These are phyloP conservation scores for Blastomyces emzantsi DNA, from an alignment of 2,329 filamentous ascomycete genomes.

Conservation along the genomic window DNA sequence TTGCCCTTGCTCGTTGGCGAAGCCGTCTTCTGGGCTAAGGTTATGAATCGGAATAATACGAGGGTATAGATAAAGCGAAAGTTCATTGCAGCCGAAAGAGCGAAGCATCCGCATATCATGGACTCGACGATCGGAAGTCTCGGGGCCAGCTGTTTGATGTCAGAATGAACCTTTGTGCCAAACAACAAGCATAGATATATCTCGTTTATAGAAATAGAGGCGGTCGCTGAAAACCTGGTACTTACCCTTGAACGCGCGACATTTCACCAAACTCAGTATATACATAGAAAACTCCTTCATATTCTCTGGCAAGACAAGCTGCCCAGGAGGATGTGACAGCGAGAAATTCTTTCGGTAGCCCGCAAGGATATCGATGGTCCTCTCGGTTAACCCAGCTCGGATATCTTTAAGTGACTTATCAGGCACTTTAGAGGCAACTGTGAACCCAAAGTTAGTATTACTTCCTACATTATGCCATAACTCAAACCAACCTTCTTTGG, in stretches of 20 bases:
- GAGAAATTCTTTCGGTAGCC: constrained; percentile 90
- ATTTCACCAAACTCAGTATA: constrained; percentile 81
- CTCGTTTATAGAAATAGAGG: neutral
- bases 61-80: constrained; percentile 89
- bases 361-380: constrained; percentile 84
- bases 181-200: neutral
- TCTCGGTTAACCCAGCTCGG: constrained; percentile 72
- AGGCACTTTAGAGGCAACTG: constrained; percentile 71
- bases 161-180: constrained; percentile 3
- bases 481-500: constrained; percentile 59
- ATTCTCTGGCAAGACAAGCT: constrained; percentile 90
- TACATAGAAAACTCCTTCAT: constrained; percentile 98
- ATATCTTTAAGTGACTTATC: constrained; percentile 75
- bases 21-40: constrained; percentile 77
- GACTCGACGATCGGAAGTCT: constrained; percentile 81
- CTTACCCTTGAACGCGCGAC: constrained; percentile 72
- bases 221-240: neutral
- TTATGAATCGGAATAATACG: constrained; percentile 89
- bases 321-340: constrained; percentile 75
- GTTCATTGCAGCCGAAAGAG: constrained; percentile 74
- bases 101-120: constrained; percentile 88
- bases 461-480: constrained; percentile 1
- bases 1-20: constrained; percentile 84
- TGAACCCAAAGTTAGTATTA: constrained; percentile 5
- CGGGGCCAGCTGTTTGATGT: constrained; percentile 56